Base-by-base conservation (phyloP, 208 protist species). In the Leishmania mexicana region DNA sequence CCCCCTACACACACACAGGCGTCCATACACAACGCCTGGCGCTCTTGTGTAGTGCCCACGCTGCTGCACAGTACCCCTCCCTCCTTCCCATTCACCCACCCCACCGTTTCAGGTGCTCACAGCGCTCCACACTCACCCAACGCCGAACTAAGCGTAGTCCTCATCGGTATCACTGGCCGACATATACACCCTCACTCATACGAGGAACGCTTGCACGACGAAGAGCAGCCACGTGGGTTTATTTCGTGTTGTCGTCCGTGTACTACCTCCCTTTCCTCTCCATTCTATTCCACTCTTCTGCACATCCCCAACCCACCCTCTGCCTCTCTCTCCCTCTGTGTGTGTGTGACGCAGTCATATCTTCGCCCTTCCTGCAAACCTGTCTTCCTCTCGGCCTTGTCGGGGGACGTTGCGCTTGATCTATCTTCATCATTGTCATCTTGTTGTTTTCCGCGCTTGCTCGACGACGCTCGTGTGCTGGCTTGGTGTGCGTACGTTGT, bases 91-190 rank as follows among this genome's bases (percentile, higher is more conserved):
- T 15, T 19, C 19, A 54, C 51, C 40, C n/a, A 0, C 28, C 8
- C 68, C 5, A 51, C 38, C 24, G 24, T 73, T 51, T 21, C 8
- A 35, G 68, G 42, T 49, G 40, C 68, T 73, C 68, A 73, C 68
- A 73, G 21, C 68, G 68, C 40, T 35, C 11, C 65, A 28, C 65
- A 40, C 11, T 53, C 68, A 73, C 68, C 28, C 45, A 42, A 51
- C 42, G 17, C 68, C 2, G 42, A 49, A 73, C 53, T 21, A 49
- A n/a, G 68, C 42, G 10, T 49, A 28, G 42, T 35, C 49, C 7
- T 73, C 42, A 73, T 47, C 68, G 68, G 68, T 17, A 73, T 53
- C 68, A 73, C 42, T 73, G 42, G 3, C 68, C 68, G 68, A 51
- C 68, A 73, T 47, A 73, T 53, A 49, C 42, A 73, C 24, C 19